Evolutionary conservation across 345 rosid genomes (phyloP), one percentile per base, ranked within the genome.

Genomic region (Aquilaria sinensis): DNA sequence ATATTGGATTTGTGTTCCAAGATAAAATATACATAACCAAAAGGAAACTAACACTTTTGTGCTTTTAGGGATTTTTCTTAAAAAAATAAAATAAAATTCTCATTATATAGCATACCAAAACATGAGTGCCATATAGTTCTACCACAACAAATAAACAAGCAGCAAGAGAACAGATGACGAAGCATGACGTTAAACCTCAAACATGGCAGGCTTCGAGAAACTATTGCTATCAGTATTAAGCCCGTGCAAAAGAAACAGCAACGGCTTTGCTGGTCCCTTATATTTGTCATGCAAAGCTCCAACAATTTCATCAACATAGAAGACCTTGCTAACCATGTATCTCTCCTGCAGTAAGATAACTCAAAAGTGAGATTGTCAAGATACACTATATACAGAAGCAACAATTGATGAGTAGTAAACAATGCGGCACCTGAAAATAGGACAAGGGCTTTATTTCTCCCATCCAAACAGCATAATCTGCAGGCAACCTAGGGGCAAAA

Each of bases 391-490:
- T 34, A 66, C 48, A 67, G 41, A 53, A 41, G 31, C 34, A 15
- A 45, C 47, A 64, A 5, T 10, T 3, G 66, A 59, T 12, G 49
- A 34, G 46, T 12, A 57, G 54, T 63, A 37, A 37, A 37, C 43
- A 4, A 37, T 37, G 43, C 43, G 3, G 5, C 51, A 91, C 98
- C 96, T 88, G 72, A 61, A 86, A 86, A 79, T 76, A 73, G 0
- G 82, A 71, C 29, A 72, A 54, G 12, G 89, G 79, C 86, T 85
- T 85, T 69, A 92, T 86, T 79, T 86, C 85, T 56, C 98, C 98
- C 75, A 88, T 64, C 96, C 98, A 92, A 49, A 92, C 91, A 66
- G 98, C 96, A 75, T 85, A 86, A 23, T 88, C 96, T 54, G 79
- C 77, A 58, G 97, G 85, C 63, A 92, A 73, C 61, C 94, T 75